Evolutionary conservation across 2,329 filamentous ascomycete species (phyloP).

Genomic region (Orbilia oligospora): DNA sequence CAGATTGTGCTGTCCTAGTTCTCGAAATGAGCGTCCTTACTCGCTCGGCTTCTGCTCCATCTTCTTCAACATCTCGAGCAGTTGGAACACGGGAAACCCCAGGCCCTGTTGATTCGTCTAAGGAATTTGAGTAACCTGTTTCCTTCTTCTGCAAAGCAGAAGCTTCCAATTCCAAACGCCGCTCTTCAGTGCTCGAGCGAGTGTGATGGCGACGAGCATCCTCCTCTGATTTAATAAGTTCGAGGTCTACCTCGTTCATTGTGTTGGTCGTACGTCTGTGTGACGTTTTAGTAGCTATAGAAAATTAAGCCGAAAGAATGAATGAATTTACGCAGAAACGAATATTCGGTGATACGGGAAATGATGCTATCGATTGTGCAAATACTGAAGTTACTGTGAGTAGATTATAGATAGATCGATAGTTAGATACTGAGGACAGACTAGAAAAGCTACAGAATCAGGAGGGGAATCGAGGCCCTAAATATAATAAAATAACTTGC

Average conservation of each 20-base stretch:
- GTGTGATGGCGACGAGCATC: slow-evolving; percentile 41
- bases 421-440: slow-evolving; percentile 24
- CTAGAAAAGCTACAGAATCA: slow-evolving; percentile 6
- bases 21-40: slow-evolving; percentile 51
- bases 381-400: not conserved
- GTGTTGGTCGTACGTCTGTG: slow-evolving; percentile 21
- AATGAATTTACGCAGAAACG: not conserved
- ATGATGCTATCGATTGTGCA: not conserved
- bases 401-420: slow-evolving; percentile 5
- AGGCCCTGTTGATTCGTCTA: slow-evolving; percentile 42
- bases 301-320: slow-evolving; percentile 30
- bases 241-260: slow-evolving; percentile 57
- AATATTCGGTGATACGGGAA: slow-evolving; percentile 2
- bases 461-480: slow-evolving; percentile 57
- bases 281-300: slow-evolving; percentile 19
- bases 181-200: slow-evolving; percentile 9
- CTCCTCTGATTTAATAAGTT: slow-evolving; percentile 47
- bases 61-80: slow-evolving; percentile 33
- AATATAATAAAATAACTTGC: slow-evolving; percentile 48
- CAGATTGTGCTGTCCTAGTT: slow-evolving; percentile 53
- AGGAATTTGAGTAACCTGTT: slow-evolving; percentile 15
- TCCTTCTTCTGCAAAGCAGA: slow-evolving; percentile 43
- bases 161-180: slow-evolving; percentile 38
- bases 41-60: slow-evolving; percentile 37
- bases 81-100: slow-evolving; percentile 40